Conservation (phyloP, 108 stramenopile genomes). For the Nannochloropsis oceanica region DNA sequence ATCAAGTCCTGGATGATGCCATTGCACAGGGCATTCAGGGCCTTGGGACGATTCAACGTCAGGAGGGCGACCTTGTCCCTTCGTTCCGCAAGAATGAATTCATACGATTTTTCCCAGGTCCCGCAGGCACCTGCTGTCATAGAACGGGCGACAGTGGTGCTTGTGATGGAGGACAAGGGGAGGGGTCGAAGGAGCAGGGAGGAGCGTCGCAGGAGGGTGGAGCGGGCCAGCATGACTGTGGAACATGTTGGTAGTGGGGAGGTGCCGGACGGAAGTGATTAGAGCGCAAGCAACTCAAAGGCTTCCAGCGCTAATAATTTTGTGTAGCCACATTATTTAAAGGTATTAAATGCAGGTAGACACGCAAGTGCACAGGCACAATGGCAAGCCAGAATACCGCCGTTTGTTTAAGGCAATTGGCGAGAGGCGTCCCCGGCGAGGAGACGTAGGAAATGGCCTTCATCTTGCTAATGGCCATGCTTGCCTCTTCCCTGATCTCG, state of each 20-base stretch:
- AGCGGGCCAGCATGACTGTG: background rate
- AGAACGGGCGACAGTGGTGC: background rate
- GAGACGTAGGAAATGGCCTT: too few species aligned
- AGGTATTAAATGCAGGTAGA: too few species aligned
- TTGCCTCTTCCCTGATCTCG: too few species aligned
- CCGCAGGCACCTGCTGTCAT: background rate
- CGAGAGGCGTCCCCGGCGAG: too few species aligned
- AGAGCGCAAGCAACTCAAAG: too few species aligned
- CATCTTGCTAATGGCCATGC: too few species aligned
- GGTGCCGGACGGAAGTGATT: too few species aligned
- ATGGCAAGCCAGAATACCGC: too few species aligned
- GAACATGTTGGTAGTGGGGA: background rate
- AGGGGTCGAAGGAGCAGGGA: background rate
- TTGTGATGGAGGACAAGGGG: background rate
- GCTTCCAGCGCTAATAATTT: too few species aligned
- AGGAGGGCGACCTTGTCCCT: constrained; percentile 63
- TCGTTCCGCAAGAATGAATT: constrained; percentile 50
- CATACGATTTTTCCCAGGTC: constrained; percentile 29
- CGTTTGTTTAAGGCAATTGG: too few species aligned
- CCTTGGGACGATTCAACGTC: constrained; percentile 79
- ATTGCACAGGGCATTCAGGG: constrained; percentile 86
- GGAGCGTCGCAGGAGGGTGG: background rate
- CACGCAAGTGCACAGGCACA: too few species aligned
- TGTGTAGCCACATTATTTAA: too few species aligned
- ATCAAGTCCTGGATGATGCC: constrained; percentile 58